phyloP scores from a whole-genome alignment of 805 yeast genomes.

The Kuraishia cidri region DNA sequence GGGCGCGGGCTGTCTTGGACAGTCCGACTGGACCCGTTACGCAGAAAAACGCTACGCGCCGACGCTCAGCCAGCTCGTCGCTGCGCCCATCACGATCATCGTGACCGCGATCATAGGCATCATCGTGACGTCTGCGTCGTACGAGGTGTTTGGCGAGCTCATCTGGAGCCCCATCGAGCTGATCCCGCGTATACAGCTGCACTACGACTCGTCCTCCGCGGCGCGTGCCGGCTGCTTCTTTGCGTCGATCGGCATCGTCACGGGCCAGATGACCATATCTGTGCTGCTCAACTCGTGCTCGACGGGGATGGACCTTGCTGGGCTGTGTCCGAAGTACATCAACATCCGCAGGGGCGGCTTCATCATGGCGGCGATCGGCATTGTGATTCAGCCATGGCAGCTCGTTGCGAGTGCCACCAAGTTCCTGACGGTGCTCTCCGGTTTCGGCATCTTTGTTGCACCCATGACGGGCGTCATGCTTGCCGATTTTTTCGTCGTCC shows the following conservation, averaged over 20 bases:
- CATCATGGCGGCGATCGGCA: constrained; percentile 22
- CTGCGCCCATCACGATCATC: constrained; percentile 12
- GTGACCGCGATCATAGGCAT: constrained; percentile 32
- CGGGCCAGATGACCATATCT: constrained; percentile 32
- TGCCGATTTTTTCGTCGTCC: constrained; percentile 28
- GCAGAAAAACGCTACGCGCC: constrained; percentile 5
- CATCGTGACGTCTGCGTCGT: constrained; percentile 32
- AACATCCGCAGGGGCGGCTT: constrained; percentile 36
- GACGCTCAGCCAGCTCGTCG: constrained; percentile 7
- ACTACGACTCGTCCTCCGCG: constrained; percentile 22
- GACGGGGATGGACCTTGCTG: constrained; percentile 43
- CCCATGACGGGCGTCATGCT: constrained; percentile 28
- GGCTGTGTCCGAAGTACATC: constrained; percentile 32
- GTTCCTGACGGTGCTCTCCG: constrained; percentile 18
- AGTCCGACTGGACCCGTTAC: constrained; percentile 8
- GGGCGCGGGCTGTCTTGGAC: constrained; percentile 8
- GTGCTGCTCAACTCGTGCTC: constrained; percentile 16
- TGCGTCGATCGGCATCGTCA: constrained; percentile 26
- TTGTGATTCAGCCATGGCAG: constrained; percentile 31
- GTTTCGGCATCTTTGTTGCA: constrained; percentile 25
- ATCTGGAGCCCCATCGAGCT: constrained; percentile 8
- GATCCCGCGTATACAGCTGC: constrained; percentile 6
- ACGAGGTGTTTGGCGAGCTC: constrained; percentile 21
- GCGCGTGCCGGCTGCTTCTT: constrained; percentile 33
- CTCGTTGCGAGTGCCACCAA: constrained; percentile 22